phyloP scores from a whole-genome alignment of 164 flowering plant species.

The Aristolochia contorta region DNA sequence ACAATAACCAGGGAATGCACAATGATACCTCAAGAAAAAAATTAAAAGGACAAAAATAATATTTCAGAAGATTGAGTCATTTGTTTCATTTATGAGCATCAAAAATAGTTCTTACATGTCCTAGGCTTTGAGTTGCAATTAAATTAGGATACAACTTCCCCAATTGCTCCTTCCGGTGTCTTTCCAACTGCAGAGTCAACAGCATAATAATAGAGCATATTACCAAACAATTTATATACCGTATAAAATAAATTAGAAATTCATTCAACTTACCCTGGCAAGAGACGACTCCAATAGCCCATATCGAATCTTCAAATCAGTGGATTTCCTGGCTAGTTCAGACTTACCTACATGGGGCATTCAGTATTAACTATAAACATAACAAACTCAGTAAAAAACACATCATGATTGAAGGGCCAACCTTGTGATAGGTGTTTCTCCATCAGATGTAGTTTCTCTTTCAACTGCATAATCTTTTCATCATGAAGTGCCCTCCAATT shows the following conservation, averaged over 20 bases:
- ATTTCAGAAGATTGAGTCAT: no score
- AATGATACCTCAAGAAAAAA: no score
- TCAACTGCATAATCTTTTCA: slow-evolving; percentile 65
- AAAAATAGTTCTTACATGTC: slow-evolving; percentile 51
- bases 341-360: slow-evolving; percentile 48
- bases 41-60: no score
- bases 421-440: slow-evolving; percentile 62
- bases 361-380: slow-evolving; percentile 4
- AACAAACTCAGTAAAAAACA: background rate
- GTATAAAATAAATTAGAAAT: background rate
- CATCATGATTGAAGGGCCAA: slow-evolving; percentile 19
- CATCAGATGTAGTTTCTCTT: slow-evolving; percentile 52
- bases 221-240: background rate
- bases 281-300: slow-evolving; percentile 67
- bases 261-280: slow-evolving; percentile 29
- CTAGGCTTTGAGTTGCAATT: slow-evolving; percentile 73
- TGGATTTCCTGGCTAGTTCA: slow-evolving; percentile 47
- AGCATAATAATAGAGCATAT: slow-evolving; percentile 1
- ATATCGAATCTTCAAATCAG: slow-evolving; percentile 54
- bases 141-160: slow-evolving; percentile 82
- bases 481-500: slow-evolving; percentile 72
- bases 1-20: no score
- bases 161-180: slow-evolving; percentile 62
- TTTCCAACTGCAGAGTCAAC: slow-evolving; percentile 47
- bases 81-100: no score